phyloP scores from a whole-genome alignment of 1,284 basidiomycete genomes.

The Papiliotrema laurentii region DNA sequence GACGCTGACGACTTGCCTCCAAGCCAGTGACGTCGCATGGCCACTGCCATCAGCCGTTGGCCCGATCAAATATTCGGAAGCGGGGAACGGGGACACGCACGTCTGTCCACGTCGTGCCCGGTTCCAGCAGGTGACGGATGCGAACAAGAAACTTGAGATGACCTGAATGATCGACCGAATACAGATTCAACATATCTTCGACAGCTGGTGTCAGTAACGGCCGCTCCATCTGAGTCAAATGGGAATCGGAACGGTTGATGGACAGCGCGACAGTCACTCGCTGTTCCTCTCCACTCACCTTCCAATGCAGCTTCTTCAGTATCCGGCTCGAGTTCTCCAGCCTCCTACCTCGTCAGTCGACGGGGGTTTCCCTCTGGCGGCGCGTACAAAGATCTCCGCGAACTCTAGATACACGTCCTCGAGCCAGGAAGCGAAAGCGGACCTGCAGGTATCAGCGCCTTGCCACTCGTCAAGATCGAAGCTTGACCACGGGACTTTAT shows the following conservation, averaged over 20 bases:
- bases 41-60: neutral
- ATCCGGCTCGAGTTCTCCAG: conserved; percentile 5
- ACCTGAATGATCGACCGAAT: neutral
- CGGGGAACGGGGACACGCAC: neutral
- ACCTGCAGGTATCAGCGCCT: no score
- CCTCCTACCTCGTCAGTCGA: conserved; percentile 9
- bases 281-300: conserved; percentile 2
- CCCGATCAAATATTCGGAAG: no score
- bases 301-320: conserved; percentile 8
- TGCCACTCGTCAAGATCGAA: no score
- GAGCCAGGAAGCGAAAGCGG: conserved; percentile 14
- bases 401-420: conserved; percentile 16
- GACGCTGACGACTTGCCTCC: neutral
- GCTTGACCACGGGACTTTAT: no score
- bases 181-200: neutral
- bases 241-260: no score
- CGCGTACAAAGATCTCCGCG: conserved; percentile 8
- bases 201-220: no score
- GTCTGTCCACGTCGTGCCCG: neutral
- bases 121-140: neutral
- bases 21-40: neutral
- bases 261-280: no score
- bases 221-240: no score
- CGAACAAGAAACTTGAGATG: neutral
- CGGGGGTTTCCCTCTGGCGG: no score